Evolutionary conservation across 345 rosid genomes (phyloP).

Genomic region (Gossypium longicalyx): DNA sequence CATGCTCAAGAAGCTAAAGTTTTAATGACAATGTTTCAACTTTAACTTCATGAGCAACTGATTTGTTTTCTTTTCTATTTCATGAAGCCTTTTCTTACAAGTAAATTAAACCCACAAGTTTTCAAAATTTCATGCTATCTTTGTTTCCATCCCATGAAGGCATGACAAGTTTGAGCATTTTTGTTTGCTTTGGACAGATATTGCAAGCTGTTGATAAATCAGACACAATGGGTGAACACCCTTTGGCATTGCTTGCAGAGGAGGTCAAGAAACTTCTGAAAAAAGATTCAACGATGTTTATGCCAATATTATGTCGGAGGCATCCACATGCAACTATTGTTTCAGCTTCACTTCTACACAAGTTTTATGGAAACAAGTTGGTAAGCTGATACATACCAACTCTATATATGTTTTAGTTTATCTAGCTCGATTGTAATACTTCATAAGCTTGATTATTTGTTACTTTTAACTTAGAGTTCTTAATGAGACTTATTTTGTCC

Average conservation of each 20-base stretch:
- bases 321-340: conserved; percentile 70
- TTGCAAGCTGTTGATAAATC: conserved; percentile 62
- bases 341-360: conserved; percentile 88
- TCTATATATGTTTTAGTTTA: neutral
- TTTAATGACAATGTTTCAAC: neutral
- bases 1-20: neutral
- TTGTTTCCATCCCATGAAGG: conserved; percentile 1
- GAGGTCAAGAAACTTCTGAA: conserved; percentile 73
- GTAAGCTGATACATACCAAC: conserved; percentile 42
- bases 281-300: conserved; percentile 61
- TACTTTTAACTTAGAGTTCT: conserved; percentile 15
- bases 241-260: conserved; percentile 81
- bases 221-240: conserved; percentile 62
- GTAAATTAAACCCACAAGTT: neutral
- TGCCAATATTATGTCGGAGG: conserved; percentile 76
- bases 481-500: conserved; percentile 31
- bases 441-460: conserved; percentile 12
- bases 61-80: neutral
- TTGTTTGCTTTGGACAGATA: conserved; percentile 37
- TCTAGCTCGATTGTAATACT: neutral
- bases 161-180: neutral
- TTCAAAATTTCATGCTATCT: neutral
- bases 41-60: neutral
- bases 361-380: conserved; percentile 79
- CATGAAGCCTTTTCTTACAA: neutral